Evolutionary conservation across 148 eudicot genomes (phyloP).

Genomic region (Persicaria tinctoria): DNA sequence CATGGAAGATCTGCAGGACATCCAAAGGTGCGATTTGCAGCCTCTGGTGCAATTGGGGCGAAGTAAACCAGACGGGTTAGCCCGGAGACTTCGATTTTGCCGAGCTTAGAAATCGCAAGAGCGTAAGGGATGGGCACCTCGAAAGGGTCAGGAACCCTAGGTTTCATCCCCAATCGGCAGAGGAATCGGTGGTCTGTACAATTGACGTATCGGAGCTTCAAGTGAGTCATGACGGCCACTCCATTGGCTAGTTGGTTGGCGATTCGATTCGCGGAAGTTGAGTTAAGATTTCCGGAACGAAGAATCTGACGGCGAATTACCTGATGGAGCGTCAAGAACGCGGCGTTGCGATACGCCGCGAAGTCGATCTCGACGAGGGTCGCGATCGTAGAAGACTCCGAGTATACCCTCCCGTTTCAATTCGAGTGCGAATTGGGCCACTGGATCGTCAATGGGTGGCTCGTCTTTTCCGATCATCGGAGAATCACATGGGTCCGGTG

Average conservation of each 20-base stretch:
- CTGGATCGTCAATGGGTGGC: neutral
- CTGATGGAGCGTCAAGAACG: neutral
- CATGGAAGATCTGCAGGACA: neutral
- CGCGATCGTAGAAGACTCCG: neutral
- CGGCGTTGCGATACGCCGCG: neutral
- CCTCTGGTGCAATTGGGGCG: neutral
- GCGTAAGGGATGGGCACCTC: neutral
- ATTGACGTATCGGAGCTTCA: neutral
- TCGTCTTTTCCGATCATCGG: neutral
- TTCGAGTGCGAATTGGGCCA: neutral
- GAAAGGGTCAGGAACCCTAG: neutral
- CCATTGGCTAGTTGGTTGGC: neutral
- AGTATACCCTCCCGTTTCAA: neutral
- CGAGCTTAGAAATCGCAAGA: no score
- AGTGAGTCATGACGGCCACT: neutral
- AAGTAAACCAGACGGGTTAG: neutral
- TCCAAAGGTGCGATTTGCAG: neutral
- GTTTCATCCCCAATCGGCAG: neutral
- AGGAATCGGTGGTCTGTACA: neutral
- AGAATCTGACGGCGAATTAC: neutral
- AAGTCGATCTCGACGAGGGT: neutral
- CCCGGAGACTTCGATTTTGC: neutral
- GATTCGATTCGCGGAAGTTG: neutral
- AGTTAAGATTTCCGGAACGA: neutral
- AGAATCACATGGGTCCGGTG: no score